Percentiles rank a stretch among this genome's conserved stretches.
These are phyloP conservation scores for Suhomyces sp. DNA, from an alignment of 805 yeast species.

Conservation along the genomic window DNA sequence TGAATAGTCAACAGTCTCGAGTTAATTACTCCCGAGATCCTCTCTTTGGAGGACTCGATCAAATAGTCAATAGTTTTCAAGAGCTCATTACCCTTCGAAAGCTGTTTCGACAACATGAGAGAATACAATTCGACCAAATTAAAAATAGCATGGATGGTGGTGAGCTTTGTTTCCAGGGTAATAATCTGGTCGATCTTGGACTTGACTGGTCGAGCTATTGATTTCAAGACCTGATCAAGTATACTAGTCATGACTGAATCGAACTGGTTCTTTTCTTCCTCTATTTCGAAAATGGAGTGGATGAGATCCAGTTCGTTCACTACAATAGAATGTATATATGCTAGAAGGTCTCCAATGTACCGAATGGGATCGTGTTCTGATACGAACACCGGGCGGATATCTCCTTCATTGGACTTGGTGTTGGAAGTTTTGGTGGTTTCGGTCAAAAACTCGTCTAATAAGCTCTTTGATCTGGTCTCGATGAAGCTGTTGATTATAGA, in stretches of 20 bases:
- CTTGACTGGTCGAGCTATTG: slow-evolving; percentile 58
- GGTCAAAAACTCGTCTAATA: slow-evolving; percentile 66
- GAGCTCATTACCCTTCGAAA: slow-evolving; percentile 19
- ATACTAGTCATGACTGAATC: slow-evolving; percentile 32
- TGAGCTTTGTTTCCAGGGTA: slow-evolving; percentile 58
- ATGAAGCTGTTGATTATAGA: slow-evolving; percentile 61
- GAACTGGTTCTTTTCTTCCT: slow-evolving; percentile 23
- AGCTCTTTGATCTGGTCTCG: slow-evolving; percentile 60
- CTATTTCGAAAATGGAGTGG: slow-evolving; percentile 49
- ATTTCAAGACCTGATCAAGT: slow-evolving; percentile 48
- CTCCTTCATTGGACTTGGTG: too few relatives aligned
- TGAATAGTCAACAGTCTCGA: slow-evolving; percentile 31
- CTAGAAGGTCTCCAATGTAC: slow-evolving; percentile 82
- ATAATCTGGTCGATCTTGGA: slow-evolving; percentile 67
- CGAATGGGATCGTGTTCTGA: slow-evolving; percentile 79
- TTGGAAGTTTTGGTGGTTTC: slow-evolving; percentile 3
- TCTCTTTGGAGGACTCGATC: slow-evolving; percentile 24
- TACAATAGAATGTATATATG: slow-evolving; percentile 79
- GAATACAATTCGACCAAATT: slow-evolving; percentile 66
- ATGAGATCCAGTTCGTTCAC: slow-evolving; percentile 85
- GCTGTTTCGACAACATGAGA: slow-evolving; percentile 59
- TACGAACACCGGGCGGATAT: slow-evolving; percentile 60
- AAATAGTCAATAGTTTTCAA: slow-evolving; percentile 23
- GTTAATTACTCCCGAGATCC: slow-evolving; percentile 23
- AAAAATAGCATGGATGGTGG: slow-evolving; percentile 54